Evolutionary conservation across 805 yeast genomes (phyloP).

Genomic region (Wickerhamiella shivajii): DNA sequence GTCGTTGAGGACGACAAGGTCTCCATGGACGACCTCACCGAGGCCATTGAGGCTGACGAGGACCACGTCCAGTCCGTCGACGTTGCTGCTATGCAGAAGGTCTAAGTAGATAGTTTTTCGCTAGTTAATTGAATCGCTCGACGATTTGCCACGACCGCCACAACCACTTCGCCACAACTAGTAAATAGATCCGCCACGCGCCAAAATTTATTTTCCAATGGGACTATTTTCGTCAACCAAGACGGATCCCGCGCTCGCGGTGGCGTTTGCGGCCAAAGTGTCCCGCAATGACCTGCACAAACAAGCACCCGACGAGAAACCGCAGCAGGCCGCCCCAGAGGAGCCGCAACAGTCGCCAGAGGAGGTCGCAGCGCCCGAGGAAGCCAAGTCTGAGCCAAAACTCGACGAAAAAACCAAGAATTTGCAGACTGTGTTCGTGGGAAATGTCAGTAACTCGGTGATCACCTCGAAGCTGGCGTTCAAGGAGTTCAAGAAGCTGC

Average conservation of each 20-base stretch:
- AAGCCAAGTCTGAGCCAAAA: conserved; percentile 14
- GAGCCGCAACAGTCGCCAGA: not conserved
- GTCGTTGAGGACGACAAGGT: conserved; percentile 97
- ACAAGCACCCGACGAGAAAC: not conserved
- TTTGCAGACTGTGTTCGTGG: conserved; percentile 73
- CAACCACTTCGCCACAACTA: no score
- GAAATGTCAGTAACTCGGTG: conserved; percentile 58
- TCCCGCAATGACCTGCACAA: not conserved
- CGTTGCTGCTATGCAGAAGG: conserved; percentile 95
- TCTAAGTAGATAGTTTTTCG: conserved; percentile 35
- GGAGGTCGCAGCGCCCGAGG: not conserved
- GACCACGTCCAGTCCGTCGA: conserved; percentile 99
- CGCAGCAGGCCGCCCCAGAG: not conserved
- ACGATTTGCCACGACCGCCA: no score
- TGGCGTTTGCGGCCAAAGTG: not conserved
- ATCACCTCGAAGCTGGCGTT: conserved; percentile 47
- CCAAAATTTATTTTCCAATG: no score
- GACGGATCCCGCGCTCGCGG: not conserved
- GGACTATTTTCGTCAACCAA: not conserved
- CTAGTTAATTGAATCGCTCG: conserved; percentile 1
- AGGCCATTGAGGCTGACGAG: conserved; percentile 77
- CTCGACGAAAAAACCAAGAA: conserved; percentile 62
- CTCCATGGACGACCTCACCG: conserved; percentile 70
- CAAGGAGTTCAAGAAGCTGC: conserved; percentile 52
- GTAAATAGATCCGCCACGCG: no score